phyloP scores from a whole-genome alignment of 2,329 filamentous ascomycete genomes.

The Capronia epimyces region DNA sequence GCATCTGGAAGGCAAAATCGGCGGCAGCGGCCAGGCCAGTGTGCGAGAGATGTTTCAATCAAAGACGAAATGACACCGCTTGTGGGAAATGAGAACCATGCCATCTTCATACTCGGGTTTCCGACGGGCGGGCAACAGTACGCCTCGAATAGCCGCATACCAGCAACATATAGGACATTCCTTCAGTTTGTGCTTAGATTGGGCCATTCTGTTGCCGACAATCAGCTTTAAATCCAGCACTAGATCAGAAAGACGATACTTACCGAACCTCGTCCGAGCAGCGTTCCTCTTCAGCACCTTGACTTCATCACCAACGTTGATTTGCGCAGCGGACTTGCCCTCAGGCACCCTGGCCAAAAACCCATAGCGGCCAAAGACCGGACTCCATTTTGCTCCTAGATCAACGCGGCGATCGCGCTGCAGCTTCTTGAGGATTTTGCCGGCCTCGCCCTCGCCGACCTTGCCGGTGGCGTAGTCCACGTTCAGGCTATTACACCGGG shows the following conservation, averaged over 20 bases:
- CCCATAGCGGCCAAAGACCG: constrained; percentile 68
- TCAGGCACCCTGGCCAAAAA: constrained; percentile 46
- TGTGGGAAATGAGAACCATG: too few species aligned
- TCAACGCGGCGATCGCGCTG: constrained; percentile 67
- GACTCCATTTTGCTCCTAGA: constrained; percentile 59
- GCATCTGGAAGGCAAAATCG: constrained; percentile 44
- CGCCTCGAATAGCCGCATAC: neutral
- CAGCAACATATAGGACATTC: neutral
- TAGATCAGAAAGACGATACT: constrained; percentile 31
- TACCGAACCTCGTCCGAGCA: constrained; percentile 52
- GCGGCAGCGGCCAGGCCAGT: constrained; percentile 58
- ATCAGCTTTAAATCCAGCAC: constrained; percentile 3
- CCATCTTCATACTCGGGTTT: neutral
- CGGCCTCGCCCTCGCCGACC: constrained; percentile 51
- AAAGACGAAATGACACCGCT: constrained; percentile 2
- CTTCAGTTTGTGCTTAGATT: constrained; percentile 22
- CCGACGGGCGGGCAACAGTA: constrained; percentile 1
- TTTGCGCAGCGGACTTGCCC: constrained; percentile 33
- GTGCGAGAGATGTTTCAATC: constrained; percentile 38
- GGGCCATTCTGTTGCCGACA: constrained; percentile 18
- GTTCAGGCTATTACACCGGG: constrained; percentile 63
- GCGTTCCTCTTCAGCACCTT: constrained; percentile 46
- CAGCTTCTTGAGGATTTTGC: constrained; percentile 63
- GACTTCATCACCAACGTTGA: constrained; percentile 55
- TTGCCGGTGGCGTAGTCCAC: constrained; percentile 64